Percentiles rank a stretch among this genome's conserved stretches.
These are phyloP conservation scores for Paecilomyces dactylethromorphus DNA, from an alignment of 2,329 filamentous ascomycete species.

Conservation along the genomic window DNA sequence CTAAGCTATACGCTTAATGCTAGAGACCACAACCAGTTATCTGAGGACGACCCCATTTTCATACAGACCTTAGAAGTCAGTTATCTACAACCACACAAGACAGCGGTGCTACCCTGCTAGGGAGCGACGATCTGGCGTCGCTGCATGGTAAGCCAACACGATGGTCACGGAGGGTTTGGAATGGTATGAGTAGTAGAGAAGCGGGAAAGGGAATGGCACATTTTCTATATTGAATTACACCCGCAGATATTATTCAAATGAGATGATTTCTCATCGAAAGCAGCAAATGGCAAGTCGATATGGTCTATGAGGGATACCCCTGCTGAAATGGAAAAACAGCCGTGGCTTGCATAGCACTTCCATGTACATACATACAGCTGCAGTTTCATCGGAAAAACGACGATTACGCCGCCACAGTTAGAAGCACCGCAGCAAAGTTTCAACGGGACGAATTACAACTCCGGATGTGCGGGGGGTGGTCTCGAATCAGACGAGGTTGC, in stretches of 20 bases:
- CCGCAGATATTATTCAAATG: background rate
- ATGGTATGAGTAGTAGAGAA: background rate
- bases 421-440: background rate
- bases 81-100: background rate
- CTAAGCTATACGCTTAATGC: constrained; percentile 59
- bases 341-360: background rate
- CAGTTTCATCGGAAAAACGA: background rate
- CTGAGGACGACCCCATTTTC: background rate
- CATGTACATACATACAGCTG: background rate
- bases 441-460: background rate
- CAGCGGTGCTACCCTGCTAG: background rate
- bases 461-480: background rate
- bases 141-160: background rate
- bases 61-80: background rate
- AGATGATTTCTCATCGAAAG: background rate
- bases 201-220: background rate
- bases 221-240: background rate
- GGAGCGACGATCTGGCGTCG: background rate
- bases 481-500: background rate
- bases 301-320: background rate
- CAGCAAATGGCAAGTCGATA: background rate
- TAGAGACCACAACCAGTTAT: background rate
- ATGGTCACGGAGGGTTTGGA: background rate
- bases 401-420: background rate
- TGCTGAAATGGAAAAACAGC: background rate